Evolutionary conservation across 2,329 filamentous ascomycete genomes (phyloP).

Genomic region (Trichoderma breve): DNA sequence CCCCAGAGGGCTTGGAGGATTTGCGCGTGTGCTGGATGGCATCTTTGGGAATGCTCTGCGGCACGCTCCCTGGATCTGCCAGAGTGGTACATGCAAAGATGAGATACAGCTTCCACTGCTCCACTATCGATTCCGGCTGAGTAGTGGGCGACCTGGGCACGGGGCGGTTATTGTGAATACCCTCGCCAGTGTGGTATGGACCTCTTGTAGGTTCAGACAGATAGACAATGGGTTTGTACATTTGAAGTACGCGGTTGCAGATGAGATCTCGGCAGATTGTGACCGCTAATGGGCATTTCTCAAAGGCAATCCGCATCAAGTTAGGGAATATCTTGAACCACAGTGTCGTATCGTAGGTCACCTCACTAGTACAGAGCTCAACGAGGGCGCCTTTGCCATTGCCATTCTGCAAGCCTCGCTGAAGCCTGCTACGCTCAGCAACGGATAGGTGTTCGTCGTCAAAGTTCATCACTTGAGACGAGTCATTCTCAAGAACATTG

Average conservation of each 20-base stretch:
- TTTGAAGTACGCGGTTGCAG: constrained; percentile 86
- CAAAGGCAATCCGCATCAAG: constrained; percentile 83
- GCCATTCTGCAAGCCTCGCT: constrained; percentile 82
- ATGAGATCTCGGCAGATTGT: constrained; percentile 88
- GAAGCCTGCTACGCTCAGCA: constrained; percentile 86
- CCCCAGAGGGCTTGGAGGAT: constrained; percentile 65
- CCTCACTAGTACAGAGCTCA: constrained; percentile 91
- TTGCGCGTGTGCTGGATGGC: constrained; percentile 73
- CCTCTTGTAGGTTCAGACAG: constrained; percentile 72
- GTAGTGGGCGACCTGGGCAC: constrained; percentile 60
- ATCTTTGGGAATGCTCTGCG: constrained; percentile 44
- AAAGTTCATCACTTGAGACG: constrained; percentile 83
- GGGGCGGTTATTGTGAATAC: constrained; percentile 45
- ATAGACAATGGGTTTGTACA: constrained; percentile 80
- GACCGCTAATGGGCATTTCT: constrained; percentile 87
- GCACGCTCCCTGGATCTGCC: constrained; percentile 70
- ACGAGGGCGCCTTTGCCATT: constrained; percentile 83
- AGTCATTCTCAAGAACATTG: constrained; percentile 86
- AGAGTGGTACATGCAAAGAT: constrained; percentile 97
- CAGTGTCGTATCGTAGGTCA: constrained; percentile 88
- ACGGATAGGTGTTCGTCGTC: constrained; percentile 89
- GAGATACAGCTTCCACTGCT: constrained; percentile 97
- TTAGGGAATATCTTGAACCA: constrained; percentile 99
- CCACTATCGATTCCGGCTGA: constrained; percentile 82
- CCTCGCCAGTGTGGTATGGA: constrained; percentile 59